Base-by-base conservation (phyloP, 2,329 filamentous ascomycete genomes). In the Neofusicoccum parvum region DNA sequence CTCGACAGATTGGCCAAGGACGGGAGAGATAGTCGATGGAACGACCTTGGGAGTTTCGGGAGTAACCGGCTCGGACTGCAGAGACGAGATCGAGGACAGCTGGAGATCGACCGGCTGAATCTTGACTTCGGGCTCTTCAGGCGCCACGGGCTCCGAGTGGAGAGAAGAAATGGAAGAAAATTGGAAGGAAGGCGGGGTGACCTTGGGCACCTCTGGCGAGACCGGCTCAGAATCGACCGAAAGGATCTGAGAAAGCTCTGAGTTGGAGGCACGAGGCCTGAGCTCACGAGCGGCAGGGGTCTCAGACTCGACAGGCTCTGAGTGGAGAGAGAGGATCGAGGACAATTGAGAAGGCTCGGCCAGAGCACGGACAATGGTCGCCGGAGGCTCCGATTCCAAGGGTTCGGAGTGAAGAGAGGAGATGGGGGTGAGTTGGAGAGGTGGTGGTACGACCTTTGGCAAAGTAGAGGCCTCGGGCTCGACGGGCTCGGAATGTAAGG, bases 381-480 rank as follows among this genome's bases (percentile, higher is more conserved):
- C 15, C 14, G 67, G 65, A 48, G 64, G 66, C 56, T 60, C 50
- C 39, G 64, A 51, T 7, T 49, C 50, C 27, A 27, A 14, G 11
- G 58, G 58, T 59, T 80, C 78, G 3, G 80, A 84, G 64, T 83
- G 80, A 5, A 85, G 72, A 5, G 81, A 80, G 64, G 79, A 78
- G 46, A 86, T 78, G 1, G 77, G 68, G 5, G 83, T 83, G 69
- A 85, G 81, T 11, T 73, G 79, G 58, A 80, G 67, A 48, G 53
- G 43, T 23, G 58, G 58, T 14, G 36, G 41, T 17, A 46, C 36
- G n/a, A 46, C 46, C 56, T 63, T 48, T 10, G 37, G 64, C 11
- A 39, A 15, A 20, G 41, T 39, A 36, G 54, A 27, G 46, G 58
- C 48, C 58, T 62, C 65, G 34, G 43, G 58, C 50, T 72, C 68